phyloP scores from a whole-genome alignment of 768 basidiomycete species.

The Hypholoma fasciculare region DNA sequence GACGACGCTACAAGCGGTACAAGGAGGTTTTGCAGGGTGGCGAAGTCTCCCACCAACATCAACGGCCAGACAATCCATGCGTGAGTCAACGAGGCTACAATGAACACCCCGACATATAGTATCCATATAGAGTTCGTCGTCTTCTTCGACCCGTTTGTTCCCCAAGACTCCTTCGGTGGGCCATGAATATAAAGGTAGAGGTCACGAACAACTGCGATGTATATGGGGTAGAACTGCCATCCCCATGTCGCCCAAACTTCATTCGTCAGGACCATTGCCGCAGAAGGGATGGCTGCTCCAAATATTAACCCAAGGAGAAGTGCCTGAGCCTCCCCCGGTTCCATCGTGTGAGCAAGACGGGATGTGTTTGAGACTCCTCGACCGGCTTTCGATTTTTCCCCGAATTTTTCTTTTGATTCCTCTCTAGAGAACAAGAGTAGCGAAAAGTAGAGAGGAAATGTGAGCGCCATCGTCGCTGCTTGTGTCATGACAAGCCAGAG shows the following conservation, averaged over 20 bases:
- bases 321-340: too few species aligned
- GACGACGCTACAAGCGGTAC: neutral
- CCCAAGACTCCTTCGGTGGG: neutral
- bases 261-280: slow-evolving; percentile 4
- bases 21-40: neutral
- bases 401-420: too few species aligned
- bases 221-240: slow-evolving; percentile 11
- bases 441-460: neutral
- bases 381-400: too few species aligned
- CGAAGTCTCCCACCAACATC: too few species aligned
- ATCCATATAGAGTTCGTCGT: neutral
- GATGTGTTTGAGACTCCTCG: too few species aligned
- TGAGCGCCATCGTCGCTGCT: neutral
- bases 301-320: too few species aligned
- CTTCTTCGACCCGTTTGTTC: neutral
- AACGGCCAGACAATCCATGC: too few species aligned
- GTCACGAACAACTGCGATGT: neutral
- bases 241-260: slow-evolving; percentile 2
- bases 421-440: too few species aligned
- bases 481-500: slow-evolving; percentile 9
- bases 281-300: neutral
- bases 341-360: too few species aligned
- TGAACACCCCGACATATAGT: neutral
- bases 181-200: neutral
- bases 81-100: too few species aligned